phyloP scores from a whole-genome alignment of 176 grass and related monocot species.

The Paspalum notatum region DNA sequence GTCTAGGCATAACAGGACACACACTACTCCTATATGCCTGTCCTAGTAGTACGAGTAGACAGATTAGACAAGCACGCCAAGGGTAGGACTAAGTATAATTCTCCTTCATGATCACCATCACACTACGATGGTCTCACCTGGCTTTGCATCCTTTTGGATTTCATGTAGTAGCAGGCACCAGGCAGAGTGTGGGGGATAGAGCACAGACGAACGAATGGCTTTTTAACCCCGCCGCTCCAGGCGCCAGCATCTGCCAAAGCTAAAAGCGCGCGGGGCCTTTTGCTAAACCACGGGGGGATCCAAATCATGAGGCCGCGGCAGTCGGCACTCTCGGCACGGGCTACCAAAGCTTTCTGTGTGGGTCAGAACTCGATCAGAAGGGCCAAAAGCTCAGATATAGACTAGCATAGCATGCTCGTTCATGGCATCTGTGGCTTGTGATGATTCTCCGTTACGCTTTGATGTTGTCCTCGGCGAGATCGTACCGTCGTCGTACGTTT shows the following conservation, averaged over 20 bases:
- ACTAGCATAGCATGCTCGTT: neutral
- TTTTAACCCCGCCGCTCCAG: neutral
- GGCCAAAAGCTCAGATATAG: neutral
- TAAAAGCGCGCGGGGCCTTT: slow-evolving; percentile 13
- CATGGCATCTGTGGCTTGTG: neutral
- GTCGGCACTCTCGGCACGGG: too few relatives aligned
- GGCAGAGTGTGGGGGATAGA: neutral
- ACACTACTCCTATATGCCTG: too few relatives aligned
- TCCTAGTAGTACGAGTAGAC: neutral
- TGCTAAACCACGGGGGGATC: slow-evolving; percentile 24
- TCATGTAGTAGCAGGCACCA: neutral
- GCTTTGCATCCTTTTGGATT: slow-evolving; percentile 19
- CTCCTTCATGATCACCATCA: neutral
- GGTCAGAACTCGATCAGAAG: neutral
- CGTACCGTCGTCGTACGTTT: too few relatives aligned
- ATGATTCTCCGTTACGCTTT: neutral
- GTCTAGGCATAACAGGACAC: neutral
- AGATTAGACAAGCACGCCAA: neutral
- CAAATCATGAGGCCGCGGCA: slow-evolving; percentile 26
- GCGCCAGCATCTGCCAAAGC: slow-evolving; percentile 13
- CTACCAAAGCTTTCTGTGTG: neutral
- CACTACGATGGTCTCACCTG: neutral
- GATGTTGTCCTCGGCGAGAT: too few relatives aligned
- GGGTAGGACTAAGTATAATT: neutral
- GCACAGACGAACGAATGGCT: neutral